These are phyloP conservation scores for Termitomyces sp. DNA, from an alignment of 768 basidiomycete species.

Conservation along the genomic window DNA sequence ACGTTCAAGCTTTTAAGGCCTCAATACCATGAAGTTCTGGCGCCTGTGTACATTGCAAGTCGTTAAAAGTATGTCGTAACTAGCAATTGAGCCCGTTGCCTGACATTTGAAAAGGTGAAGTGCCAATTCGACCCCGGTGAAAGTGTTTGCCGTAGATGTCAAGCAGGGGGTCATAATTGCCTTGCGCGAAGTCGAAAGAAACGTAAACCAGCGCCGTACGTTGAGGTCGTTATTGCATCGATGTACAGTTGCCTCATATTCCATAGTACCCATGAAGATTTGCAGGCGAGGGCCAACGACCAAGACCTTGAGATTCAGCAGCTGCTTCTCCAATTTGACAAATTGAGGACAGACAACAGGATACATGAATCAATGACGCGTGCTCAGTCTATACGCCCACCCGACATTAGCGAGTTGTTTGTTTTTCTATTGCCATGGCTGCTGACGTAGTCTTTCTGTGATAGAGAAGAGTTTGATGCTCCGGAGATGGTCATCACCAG, in stretches of 20 bases:
- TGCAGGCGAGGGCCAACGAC: slow-evolving; percentile 37
- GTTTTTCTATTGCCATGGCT: background rate
- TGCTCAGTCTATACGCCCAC: slow-evolving; percentile 14
- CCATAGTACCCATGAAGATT: slow-evolving; percentile 48
- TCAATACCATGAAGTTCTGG: slow-evolving; percentile 28
- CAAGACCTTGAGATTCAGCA: slow-evolving; percentile 41
- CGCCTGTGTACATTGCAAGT: slow-evolving; percentile 55
- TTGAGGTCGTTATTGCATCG: background rate
- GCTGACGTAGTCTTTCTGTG: background rate
- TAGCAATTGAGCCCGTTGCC: background rate
- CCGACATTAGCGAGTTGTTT: slow-evolving; percentile 4
- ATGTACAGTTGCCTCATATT: background rate
- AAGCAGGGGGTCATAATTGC: slow-evolving; percentile 39
- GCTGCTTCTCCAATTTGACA: slow-evolving; percentile 39
- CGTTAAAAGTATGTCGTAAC: slow-evolving; percentile 37
- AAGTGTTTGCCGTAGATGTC: slow-evolving; percentile 42
- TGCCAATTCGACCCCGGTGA: slow-evolving; percentile 45
- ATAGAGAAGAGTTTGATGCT: slow-evolving; percentile 10
- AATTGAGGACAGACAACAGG: slow-evolving; percentile 31
- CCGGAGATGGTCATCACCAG: slow-evolving; percentile 16
- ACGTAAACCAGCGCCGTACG: slow-evolving; percentile 52
- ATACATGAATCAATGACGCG: slow-evolving; percentile 37
- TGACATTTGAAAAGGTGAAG: slow-evolving; percentile 32
- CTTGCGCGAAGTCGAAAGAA: slow-evolving; percentile 46
- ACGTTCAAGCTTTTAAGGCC: background rate